Evolutionary conservation across 768 basidiomycete genomes (phyloP).

Genomic region (Tulasnella sp.): DNA sequence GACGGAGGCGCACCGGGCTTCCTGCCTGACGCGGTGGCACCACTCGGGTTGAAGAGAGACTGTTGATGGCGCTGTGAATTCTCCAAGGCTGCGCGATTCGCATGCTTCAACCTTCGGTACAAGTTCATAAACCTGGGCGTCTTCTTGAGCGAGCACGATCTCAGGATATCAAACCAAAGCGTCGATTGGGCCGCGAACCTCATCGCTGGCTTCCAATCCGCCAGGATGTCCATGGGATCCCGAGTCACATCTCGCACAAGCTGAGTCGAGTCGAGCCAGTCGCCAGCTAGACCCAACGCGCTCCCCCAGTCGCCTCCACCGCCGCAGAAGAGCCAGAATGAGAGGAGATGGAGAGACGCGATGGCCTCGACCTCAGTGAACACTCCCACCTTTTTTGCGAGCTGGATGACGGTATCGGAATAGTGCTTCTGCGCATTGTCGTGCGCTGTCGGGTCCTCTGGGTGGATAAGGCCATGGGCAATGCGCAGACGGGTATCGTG

Average conservation of each 20-base stretch:
- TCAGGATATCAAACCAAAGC: constrained; percentile 73
- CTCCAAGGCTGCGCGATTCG: not conserved
- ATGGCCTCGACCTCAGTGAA: constrained; percentile 61
- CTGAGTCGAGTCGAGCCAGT: constrained; percentile 63
- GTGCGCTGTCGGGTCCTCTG: constrained; percentile 33
- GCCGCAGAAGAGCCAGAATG: constrained; percentile 59
- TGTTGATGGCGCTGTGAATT: not conserved
- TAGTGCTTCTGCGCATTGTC: constrained; percentile 54
- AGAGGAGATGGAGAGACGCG: constrained; percentile 67
- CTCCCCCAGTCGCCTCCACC: constrained; percentile 58
- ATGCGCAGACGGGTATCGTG: constrained; percentile 54
- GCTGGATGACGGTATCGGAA: constrained; percentile 54
- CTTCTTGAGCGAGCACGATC: constrained; percentile 24
- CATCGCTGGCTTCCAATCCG: constrained; percentile 1
- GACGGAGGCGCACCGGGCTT: not conserved
- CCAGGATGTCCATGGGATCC: constrained; percentile 5
- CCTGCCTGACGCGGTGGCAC: not conserved
- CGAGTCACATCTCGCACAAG: constrained; percentile 44
- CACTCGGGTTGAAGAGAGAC: not conserved
- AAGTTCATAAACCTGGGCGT: constrained; percentile 46
- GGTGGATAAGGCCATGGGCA: constrained; percentile 48
- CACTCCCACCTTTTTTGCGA: constrained; percentile 44
- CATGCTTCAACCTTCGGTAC: constrained; percentile 47
- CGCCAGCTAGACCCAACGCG: constrained; percentile 57
- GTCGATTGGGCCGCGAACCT: constrained; percentile 26